A percentile compares a stretch with the other conserved stretches of the same genome.
Evolutionary conservation across 176 grass and related monocot species (phyloP).

Genomic region (Oryza rufipogon): DNA sequence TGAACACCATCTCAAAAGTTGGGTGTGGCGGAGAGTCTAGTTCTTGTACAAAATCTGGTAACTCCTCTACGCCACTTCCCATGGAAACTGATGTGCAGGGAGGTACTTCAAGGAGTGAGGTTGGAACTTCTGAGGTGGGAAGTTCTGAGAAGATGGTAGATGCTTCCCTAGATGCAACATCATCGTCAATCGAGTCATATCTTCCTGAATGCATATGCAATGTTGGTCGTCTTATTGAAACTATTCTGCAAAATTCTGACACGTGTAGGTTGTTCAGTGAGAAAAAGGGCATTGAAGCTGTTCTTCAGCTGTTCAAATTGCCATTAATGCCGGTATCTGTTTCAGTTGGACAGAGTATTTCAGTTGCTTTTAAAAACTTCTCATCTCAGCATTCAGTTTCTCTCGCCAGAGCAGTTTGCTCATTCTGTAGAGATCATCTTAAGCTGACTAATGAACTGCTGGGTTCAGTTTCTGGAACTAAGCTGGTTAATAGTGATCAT

Average conservation of each 20-base stretch:
- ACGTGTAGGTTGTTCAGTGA: conserved; percentile 74
- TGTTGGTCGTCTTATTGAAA: conserved; percentile 62
- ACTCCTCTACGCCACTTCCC: conserved; percentile 33
- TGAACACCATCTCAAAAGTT: conserved; percentile 63
- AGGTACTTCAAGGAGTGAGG: conserved; percentile 18
- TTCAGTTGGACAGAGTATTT: conserved; percentile 68
- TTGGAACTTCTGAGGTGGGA: conserved; percentile 36
- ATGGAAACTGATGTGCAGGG: conserved; percentile 64
- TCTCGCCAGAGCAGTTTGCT: conserved; percentile 59
- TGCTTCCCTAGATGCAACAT: conserved; percentile 37
- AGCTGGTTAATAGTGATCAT: conserved; percentile 51
- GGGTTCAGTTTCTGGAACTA: conserved; percentile 59
- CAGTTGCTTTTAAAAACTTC: conserved; percentile 76
- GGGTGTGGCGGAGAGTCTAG: conserved; percentile 43
- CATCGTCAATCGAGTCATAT: conserved; percentile 57
- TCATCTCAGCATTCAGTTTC: conserved; percentile 66
- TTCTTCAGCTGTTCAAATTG: conserved; percentile 77
- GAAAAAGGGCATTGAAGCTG: conserved; percentile 73
- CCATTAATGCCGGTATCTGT: conserved; percentile 54
- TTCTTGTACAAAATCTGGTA: conserved; percentile 36
- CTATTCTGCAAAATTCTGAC: conserved; percentile 77
- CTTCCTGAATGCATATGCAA: conserved; percentile 72
- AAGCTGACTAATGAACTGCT: conserved; percentile 59
- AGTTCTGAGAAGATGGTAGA: conserved; percentile 52
- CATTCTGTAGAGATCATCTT: conserved; percentile 68